These are phyloP conservation scores for Dichotomocladium elegans DNA, from an alignment of 371 early-diverging fungal genomes.

Conservation along the genomic window DNA sequence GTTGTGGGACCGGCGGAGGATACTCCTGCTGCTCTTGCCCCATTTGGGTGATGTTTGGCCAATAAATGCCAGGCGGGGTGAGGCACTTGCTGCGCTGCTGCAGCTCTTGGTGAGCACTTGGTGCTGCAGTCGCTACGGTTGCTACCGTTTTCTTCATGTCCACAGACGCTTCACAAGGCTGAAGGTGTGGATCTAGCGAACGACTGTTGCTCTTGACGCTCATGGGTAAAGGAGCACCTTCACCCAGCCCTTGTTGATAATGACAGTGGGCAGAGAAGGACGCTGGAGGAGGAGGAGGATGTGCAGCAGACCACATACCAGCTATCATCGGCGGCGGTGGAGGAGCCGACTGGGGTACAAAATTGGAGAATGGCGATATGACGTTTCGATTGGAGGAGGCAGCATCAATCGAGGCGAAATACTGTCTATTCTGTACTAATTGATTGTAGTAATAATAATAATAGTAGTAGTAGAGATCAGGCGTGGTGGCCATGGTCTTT, in stretches of 20 bases:
- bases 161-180: too few relatives aligned
- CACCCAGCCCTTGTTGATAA: conserved; percentile 5
- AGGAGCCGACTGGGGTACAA: conserved; percentile 18
- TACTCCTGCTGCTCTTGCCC: too few relatives aligned
- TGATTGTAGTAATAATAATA: conserved; percentile 45
- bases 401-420: not conserved
- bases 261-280: conserved; percentile 16
- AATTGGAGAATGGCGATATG: too few relatives aligned
- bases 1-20: too few relatives aligned
- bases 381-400: conserved; percentile 1
- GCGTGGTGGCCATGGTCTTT: conserved; percentile 6
- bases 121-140: too few relatives aligned
- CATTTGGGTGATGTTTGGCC: too few relatives aligned
- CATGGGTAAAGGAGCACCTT: conserved; percentile 8
- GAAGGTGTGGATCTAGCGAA: too few relatives aligned
- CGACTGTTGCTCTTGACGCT: too few relatives aligned
- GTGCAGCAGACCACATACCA: not conserved
- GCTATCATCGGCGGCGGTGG: conserved; percentile 10
- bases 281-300: conserved; percentile 3
- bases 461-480: conserved; percentile 38
- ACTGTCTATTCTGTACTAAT: conserved; percentile 18
- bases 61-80: too few relatives aligned
- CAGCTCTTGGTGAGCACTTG: too few relatives aligned
- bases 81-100: too few relatives aligned
- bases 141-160: too few relatives aligned